Conservation (phyloP, 78 protist species). For the Dictyostelium purpureum region DNA sequence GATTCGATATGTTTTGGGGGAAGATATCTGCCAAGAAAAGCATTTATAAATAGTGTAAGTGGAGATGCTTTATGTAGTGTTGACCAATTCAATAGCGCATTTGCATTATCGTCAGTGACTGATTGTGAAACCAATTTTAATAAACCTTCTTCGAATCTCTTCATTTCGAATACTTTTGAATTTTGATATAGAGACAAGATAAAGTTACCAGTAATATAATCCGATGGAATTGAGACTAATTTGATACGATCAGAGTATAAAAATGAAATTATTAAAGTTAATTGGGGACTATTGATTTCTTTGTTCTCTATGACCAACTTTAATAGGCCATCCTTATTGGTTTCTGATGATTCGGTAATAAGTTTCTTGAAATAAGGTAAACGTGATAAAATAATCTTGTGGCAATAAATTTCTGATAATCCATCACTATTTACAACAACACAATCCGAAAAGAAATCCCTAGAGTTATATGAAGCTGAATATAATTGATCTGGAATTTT, state of each 20-base stretch:
- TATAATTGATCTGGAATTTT: background rate
- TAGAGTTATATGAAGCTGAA: background rate
- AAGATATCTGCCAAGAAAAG: background rate
- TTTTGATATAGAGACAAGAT: background rate
- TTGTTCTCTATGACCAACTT: too few relatives aligned
- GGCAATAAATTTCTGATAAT: background rate
- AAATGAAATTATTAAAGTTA: background rate
- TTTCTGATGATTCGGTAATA: background rate
- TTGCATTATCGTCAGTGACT: background rate
- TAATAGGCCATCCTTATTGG: too few relatives aligned
- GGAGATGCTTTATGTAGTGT: too few relatives aligned
- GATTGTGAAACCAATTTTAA: background rate
- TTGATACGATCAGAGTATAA: constrained; percentile 14
- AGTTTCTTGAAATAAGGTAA: background rate
- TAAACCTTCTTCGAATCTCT: background rate
- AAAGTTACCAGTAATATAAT: background rate
- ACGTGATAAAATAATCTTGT: background rate
- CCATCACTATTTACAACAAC: background rate
- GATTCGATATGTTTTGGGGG: background rate
- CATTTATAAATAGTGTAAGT: background rate
- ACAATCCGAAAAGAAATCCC: background rate
- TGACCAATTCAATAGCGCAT: background rate
- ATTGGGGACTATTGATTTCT: background rate
- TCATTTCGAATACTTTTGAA: background rate
- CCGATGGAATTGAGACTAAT: background rate